These are phyloP conservation scores for Vachellia collinsii DNA, from an alignment of 306 rosid genomes.

Conservation along the genomic window DNA sequence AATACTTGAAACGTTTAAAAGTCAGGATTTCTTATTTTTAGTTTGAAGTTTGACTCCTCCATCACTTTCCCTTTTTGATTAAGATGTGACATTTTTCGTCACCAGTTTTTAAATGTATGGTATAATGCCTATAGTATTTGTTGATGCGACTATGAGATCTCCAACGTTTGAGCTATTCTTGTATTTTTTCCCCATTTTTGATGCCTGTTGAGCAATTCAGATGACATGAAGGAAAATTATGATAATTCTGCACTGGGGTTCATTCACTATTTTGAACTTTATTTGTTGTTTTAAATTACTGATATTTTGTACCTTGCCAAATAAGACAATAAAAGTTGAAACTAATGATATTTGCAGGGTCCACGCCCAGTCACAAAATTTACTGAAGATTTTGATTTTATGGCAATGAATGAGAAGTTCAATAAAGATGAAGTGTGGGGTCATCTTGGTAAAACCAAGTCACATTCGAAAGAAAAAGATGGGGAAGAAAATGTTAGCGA, in stretches of 20 bases:
- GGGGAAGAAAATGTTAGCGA: constrained; percentile 42
- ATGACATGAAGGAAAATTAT: not conserved
- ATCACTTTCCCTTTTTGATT: not conserved
- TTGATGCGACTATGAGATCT: constrained; percentile 13
- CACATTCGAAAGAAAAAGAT: constrained; percentile 42
- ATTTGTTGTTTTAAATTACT: not conserved
- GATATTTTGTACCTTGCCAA: not conserved
- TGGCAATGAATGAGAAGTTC: constrained; percentile 66
- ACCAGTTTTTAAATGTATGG: not conserved
- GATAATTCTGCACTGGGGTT: not conserved
- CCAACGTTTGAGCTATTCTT: not conserved
- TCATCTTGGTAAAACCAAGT: constrained; percentile 54
- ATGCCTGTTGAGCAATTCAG: constrained; percentile 11
- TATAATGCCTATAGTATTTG: constrained; percentile 10
- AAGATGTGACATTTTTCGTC: not conserved
- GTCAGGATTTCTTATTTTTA: not conserved
- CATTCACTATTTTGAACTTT: not conserved
- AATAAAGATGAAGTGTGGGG: constrained; percentile 69
- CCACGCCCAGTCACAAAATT: constrained; percentile 46
- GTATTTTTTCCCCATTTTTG: not conserved
- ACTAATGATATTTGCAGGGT: constrained; percentile 40
- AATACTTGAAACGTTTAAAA: not conserved
- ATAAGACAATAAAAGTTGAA: constrained; percentile 19
- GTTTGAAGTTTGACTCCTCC: not conserved
- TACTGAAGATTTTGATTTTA: constrained; percentile 64